phyloP scores from a whole-genome alignment of 2,329 filamentous ascomycete species.

The Corniculantispora saksenae region DNA sequence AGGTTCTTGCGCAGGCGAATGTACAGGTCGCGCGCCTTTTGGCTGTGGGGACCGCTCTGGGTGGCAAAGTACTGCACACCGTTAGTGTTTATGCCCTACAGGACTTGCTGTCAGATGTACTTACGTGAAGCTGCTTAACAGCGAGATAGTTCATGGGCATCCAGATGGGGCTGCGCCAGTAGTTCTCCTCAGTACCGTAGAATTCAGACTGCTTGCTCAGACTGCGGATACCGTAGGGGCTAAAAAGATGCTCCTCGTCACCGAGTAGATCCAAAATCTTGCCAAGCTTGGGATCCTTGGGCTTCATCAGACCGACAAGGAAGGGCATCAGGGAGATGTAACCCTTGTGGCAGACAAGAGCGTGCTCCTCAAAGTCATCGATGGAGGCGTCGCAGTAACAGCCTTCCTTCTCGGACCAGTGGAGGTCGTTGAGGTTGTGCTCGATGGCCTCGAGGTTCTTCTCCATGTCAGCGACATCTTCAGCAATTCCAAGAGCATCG shows the following conservation, averaged over 20 bases:
- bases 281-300: slow-evolving; percentile 73
- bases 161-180: slow-evolving; percentile 95
- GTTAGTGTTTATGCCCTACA: not conserved
- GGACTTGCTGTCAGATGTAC: slow-evolving; percentile 35
- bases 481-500: slow-evolving; percentile 68
- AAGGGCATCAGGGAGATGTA: slow-evolving; percentile 95
- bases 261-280: slow-evolving; percentile 75
- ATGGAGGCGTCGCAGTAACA: slow-evolving; percentile 95
- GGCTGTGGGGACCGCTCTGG: slow-evolving; percentile 66
- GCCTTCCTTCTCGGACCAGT: slow-evolving; percentile 81
- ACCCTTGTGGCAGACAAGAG: slow-evolving; percentile 91
- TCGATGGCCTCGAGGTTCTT: slow-evolving; percentile 75
- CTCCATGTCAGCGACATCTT: slow-evolving; percentile 73
- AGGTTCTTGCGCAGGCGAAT: slow-evolving; percentile 76
- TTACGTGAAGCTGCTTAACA: slow-evolving; percentile 73
- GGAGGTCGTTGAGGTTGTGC: slow-evolving; percentile 86
- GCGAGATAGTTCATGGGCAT: slow-evolving; percentile 95
- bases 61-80: slow-evolving; percentile 61
- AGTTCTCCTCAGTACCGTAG: slow-evolving; percentile 92
- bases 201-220: slow-evolving; percentile 79
- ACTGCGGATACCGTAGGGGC: slow-evolving; percentile 82
- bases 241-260: slow-evolving; percentile 87
- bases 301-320: slow-evolving; percentile 74
- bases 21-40: slow-evolving; percentile 73
- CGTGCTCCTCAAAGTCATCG: slow-evolving; percentile 89